These are phyloP conservation scores for Triadica sebifera DNA, from an alignment of 345 rosid species.

Conservation along the genomic window DNA sequence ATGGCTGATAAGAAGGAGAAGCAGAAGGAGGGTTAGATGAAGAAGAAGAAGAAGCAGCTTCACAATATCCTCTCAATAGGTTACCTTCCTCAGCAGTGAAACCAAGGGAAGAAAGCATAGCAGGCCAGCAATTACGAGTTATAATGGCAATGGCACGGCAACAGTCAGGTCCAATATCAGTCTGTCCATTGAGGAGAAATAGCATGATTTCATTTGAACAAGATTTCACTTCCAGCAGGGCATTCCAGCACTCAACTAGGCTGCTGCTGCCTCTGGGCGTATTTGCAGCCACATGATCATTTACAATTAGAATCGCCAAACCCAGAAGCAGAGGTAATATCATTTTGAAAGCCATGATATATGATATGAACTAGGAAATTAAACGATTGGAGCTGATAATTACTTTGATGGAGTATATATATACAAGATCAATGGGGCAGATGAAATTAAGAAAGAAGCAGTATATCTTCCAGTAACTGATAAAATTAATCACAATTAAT, in stretches of 20 bases:
- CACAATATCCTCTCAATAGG: constrained; percentile 61
- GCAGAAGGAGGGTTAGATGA: constrained; percentile 11
- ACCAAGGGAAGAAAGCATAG: constrained; percentile 71
- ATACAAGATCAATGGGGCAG: no score
- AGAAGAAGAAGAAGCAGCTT: constrained; percentile 30
- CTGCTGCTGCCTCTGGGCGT: constrained; percentile 26
- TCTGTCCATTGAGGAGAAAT: constrained; percentile 60
- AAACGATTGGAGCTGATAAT: no score
- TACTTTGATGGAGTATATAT: no score
- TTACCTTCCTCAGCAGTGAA: constrained; percentile 57
- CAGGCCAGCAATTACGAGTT: constrained; percentile 71
- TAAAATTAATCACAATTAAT: no score
- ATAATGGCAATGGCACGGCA: constrained; percentile 58
- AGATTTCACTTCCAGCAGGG: constrained; percentile 57
- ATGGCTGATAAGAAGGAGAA: constrained; percentile 13
- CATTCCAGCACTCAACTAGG: constrained; percentile 61
- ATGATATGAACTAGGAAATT: no score
- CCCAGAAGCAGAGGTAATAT: no score
- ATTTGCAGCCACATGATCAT: no score
- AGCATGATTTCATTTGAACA: constrained; percentile 68
- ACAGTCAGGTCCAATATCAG: constrained; percentile 53
- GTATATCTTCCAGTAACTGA: no score
- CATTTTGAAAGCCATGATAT: no score
- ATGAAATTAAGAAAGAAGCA: no score
- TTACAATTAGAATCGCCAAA: no score